These are phyloP conservation scores for Sclerotinia spermophila DNA, from an alignment of 2,329 filamentous ascomycete genomes.

Conservation along the genomic window DNA sequence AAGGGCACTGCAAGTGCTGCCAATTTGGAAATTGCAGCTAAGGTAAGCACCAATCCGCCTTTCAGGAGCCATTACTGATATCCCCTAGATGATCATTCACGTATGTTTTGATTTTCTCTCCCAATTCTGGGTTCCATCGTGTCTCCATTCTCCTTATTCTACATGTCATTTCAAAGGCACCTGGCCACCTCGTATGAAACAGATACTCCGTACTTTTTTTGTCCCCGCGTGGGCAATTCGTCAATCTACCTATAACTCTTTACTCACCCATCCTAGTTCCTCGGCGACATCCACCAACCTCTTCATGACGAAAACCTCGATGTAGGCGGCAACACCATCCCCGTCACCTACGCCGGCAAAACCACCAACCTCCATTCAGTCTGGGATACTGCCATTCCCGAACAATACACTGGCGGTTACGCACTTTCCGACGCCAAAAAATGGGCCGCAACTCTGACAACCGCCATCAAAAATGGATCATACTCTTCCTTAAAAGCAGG, in stretches of 20 bases:
- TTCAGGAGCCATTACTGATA: conserved; percentile 10
- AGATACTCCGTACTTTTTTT: conserved; percentile 13
- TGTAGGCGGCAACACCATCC: conserved; percentile 65
- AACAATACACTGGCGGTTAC: conserved; percentile 57
- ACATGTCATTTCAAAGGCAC: conserved; percentile 15
- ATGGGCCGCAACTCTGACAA: conserved; percentile 56
- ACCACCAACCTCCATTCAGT: conserved; percentile 64
- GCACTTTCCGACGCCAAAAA: conserved; percentile 46
- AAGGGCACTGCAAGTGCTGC: conserved; percentile 41
- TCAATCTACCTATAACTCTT: not conserved
- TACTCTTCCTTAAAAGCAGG: conserved; percentile 39
- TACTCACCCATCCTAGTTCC: conserved; percentile 40
- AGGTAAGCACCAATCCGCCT: conserved; percentile 36
- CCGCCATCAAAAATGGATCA: conserved; percentile 54
- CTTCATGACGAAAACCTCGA: conserved; percentile 63
- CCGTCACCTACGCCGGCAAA: conserved; percentile 56
- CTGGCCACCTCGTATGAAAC: conserved; percentile 18
- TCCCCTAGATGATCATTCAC: conserved; percentile 32
- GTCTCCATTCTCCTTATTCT: conserved; percentile 7
- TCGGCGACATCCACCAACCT: conserved; percentile 65
- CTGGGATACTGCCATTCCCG: conserved; percentile 44
- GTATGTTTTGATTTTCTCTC: conserved; percentile 33
- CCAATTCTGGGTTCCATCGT: conserved; percentile 3
- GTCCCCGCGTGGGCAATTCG: conserved; percentile 25
- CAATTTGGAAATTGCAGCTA: conserved; percentile 56